Percentiles rank a stretch among this genome's conserved stretches.
phyloP scores from a whole-genome alignment of 192 early-diverging fungal species.

The Rhizophagus clarus region DNA sequence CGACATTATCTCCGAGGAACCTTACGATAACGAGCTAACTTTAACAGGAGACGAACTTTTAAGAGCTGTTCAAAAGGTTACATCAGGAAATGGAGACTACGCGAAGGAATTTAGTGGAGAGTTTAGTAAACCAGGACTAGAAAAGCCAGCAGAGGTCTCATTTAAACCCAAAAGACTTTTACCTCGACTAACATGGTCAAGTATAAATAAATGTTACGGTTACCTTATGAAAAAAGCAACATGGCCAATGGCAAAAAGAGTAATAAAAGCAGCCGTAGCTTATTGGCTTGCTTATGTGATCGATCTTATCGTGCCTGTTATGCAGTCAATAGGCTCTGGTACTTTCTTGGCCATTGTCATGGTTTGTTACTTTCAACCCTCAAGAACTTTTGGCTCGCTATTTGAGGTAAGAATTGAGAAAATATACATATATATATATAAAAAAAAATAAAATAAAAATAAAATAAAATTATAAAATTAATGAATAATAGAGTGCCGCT shows the following conservation, averaged over 20 bases:
- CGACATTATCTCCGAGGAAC: background rate
- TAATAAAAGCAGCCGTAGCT: constrained; percentile 16
- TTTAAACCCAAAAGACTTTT: background rate
- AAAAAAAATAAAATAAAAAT: too few relatives aligned
- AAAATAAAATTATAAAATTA: too few relatives aligned
- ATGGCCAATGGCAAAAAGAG: constrained; percentile 17
- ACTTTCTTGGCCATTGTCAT: constrained; percentile 14
- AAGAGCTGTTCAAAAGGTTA: background rate
- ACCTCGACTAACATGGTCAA: background rate
- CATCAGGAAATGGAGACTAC: background rate
- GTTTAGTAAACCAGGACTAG: background rate
- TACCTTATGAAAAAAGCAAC: constrained; percentile 5
- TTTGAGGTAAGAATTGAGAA: background rate
- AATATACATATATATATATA: too few relatives aligned
- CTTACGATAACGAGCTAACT: constrained; percentile 16
- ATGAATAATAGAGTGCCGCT: constrained; percentile 11
- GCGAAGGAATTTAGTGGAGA: background rate
- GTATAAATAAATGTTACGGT: background rate
- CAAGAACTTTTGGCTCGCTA: constrained; percentile 16
- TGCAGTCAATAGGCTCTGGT: background rate
- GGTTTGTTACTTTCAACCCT: constrained; percentile 22
- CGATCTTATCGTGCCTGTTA: constrained; percentile 17
- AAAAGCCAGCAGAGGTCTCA: background rate
- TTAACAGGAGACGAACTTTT: constrained; percentile 1
- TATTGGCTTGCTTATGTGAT: constrained; percentile 21